A percentile compares a stretch with the other conserved stretches of the same genome.
Conservation (phyloP, 352 stramenopile species). For the Blastocystis sp. region DNA sequence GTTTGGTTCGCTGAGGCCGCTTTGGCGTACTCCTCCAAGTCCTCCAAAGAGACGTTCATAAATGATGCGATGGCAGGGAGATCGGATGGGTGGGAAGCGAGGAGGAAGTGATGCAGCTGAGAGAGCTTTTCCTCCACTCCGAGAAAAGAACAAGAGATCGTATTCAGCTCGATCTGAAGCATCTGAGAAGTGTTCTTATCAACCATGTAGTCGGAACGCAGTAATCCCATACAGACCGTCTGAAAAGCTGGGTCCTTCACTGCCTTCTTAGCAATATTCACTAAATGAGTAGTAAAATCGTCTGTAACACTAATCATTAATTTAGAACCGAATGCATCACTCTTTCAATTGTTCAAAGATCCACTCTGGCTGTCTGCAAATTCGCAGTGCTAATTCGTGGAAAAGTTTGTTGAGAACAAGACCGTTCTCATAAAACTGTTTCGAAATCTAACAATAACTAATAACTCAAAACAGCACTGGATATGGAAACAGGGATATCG, state of each 20-base stretch:
- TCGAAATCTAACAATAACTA: background rate
- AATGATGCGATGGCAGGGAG: background rate
- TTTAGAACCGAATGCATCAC: background rate
- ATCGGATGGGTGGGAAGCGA: background rate
- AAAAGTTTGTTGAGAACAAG: background rate
- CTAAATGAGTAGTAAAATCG: conserved; percentile 75
- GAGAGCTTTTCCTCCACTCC: conserved; percentile 84
- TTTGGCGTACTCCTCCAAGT: background rate
- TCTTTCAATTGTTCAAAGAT: conserved; percentile 29
- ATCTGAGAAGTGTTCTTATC: conserved; percentile 71
- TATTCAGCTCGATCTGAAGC: conserved; percentile 92
- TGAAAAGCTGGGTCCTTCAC: conserved; percentile 73
- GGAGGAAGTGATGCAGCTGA: conserved; percentile 78
- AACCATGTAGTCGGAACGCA: conserved; percentile 89
- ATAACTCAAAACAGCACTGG: background rate
- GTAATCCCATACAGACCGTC: conserved; percentile 77
- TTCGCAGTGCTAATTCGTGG: background rate
- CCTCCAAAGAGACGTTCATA: background rate
- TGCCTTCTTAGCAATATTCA: conserved; percentile 74
- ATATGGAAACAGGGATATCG: conserved; percentile 49
- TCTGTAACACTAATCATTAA: conserved; percentile 66
- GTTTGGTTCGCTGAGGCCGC: background rate
- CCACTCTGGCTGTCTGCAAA: background rate
- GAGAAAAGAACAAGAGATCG: conserved; percentile 92
- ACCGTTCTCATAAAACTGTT: background rate